Conservation (phyloP, 371 early-diverging fungal species). For the Haplosporangium sp. region DNA sequence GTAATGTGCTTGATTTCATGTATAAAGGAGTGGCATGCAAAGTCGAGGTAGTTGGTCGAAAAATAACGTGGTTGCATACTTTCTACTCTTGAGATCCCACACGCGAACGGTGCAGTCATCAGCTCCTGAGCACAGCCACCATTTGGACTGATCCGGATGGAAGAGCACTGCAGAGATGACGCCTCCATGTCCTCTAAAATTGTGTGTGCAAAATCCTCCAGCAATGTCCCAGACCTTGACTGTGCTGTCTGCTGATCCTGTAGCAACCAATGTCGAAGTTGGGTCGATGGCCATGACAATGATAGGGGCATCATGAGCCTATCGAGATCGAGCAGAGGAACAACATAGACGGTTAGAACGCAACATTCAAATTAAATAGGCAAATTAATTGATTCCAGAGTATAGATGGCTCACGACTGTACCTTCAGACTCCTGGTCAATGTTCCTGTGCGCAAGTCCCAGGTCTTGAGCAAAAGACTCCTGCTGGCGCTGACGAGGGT, state of each 20-base stretch:
- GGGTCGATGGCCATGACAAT: slow-evolving; percentile 92
- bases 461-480: slow-evolving; percentile 80
- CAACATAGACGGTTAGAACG: too few species aligned
- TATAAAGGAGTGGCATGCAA: too few species aligned
- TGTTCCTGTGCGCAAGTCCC: slow-evolving; percentile 80
- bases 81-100: slow-evolving; percentile 86
- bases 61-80: slow-evolving; percentile 47
- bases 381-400: not conserved
- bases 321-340: not conserved
- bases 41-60: not conserved
- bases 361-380: too few species aligned
- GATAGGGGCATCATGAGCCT: slow-evolving; percentile 93
- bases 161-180: slow-evolving; percentile 89
- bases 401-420: not conserved
- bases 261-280: slow-evolving; percentile 91
- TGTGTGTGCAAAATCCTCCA: slow-evolving; percentile 94
- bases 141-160: slow-evolving; percentile 68
- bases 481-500: slow-evolving; percentile 86
- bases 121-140: slow-evolving; percentile 84
- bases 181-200: slow-evolving; percentile 93
- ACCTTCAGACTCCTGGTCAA: slow-evolving; percentile 77
- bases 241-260: slow-evolving; percentile 96
- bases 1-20: too few species aligned
- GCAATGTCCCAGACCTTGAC: slow-evolving; percentile 97
- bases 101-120: slow-evolving; percentile 91